Base-by-base conservation (phyloP, 805 yeast genomes). In the Lachancea sp. region DNA sequence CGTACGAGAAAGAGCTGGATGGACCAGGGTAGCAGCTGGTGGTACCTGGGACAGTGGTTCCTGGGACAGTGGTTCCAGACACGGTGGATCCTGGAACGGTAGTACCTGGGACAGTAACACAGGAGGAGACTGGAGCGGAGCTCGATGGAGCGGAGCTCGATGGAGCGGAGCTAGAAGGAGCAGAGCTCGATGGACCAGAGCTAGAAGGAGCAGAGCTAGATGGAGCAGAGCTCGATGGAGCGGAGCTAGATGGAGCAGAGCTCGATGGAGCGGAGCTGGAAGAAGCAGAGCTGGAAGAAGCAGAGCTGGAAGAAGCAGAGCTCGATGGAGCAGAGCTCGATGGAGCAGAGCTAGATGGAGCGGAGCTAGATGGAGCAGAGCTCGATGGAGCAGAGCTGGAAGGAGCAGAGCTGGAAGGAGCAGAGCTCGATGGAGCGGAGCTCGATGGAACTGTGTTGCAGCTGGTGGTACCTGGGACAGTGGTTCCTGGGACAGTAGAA, bases 101-200 rank as follows among this genome's bases (percentile, higher is more conserved):
- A n/a, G 42, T 39, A 16, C 34, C 31, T 26, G 26, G 31, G 31
- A 31, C 25, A 16, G 30, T 22, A 7, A 35, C n/a, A 3, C 34
- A 37, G 5, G 31, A 29, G 3, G 29, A 42, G 20, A 27, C 43
- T 44, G 47, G 47, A 16, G 46, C 46, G 20, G 47, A 38, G 36
- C 37, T 38, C 3, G 46, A 44, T 38, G 42, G 33, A 20, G 42
- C 30, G 20, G 42, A 20, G 19, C 20, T n/a, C 18, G 13, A 9
- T 10, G 33, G 34, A 26, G 33, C 34, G 16, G 42, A 22, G 31
- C 40, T 27, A n/a, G 42, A 27, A 8, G 33, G 22, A 22, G 36
- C 32, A 25, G 31, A 20, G 30, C 30, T 20, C n/a, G 19, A 11
- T 9, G 40, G 29, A 22, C 31, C 31, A 22, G 40, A 37, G 31